Evolutionary conservation across 1,284 basidiomycete species (phyloP), one percentile per base, ranked within the genome.

Genomic region (Tausonia pullulans): DNA sequence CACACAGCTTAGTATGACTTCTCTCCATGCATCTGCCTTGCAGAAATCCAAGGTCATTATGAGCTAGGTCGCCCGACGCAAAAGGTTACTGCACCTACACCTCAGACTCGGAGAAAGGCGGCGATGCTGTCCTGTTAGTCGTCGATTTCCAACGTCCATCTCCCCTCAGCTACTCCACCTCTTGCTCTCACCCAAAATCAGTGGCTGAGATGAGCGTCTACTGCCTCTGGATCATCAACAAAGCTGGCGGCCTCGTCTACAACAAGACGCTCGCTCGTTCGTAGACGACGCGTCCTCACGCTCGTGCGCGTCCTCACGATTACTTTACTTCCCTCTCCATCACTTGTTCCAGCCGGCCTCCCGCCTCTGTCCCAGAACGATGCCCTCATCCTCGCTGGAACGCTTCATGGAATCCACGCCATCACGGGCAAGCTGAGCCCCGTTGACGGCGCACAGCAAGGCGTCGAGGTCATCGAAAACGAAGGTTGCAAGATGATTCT

Each of bases 371-470:
- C 88, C 6, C 92, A 95, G n/a, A 98, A 98, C 78, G 95, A 98
- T 75, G 89, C 96, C 71, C 86, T 99, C 67, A 90, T 98, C 27
- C 84, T 98, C 44, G 96, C 96, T 2, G 95, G 96, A 59, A 98
- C 96, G 7, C 78, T 98, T 61, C 96, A 98, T 71, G 94, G 95
- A 61, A 96, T 99, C 54, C 96, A 98, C 72, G 96, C 96, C 11
- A 98, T 98, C 72, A 97, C 95, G 0, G 87, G 88, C 68, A 85
- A 90, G 52, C 81, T 99, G 54, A 90, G 89, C 3, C 96, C 96
- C 0, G 84, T 83, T 3, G 87, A 87, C 1, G 69, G 70, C 43
- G 70, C 74, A 58, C 68, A 66, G 13, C 90, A 88, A 13, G 96
- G 96, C 14, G 87, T 90, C 8, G 89, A 97, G 74, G 86, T 89